Evolutionary conservation across 768 basidiomycete species (phyloP), one percentile per base, ranked within the genome.

Genomic region (Tephrocybe sp.): DNA sequence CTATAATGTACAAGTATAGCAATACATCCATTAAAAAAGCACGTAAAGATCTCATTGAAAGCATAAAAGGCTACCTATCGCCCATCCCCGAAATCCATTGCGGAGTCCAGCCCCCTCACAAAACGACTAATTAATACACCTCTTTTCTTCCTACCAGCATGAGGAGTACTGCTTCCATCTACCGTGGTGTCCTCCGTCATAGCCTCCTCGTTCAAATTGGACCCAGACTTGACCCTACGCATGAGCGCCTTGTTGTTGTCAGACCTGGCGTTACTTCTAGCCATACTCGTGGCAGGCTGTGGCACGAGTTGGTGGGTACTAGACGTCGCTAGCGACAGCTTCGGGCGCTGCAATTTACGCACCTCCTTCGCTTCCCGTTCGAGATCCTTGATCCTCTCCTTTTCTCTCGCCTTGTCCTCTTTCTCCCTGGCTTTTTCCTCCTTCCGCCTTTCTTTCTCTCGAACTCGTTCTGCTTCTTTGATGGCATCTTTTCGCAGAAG

Each of bases 91-190:
- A 66, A 65, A 33, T 66, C 64, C 47, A 67, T 48, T 9, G 64
- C 56, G n/a, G 64, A 39, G 12, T 39, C 38, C 6, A 39, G 4
- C 23, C 68, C 66, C 37, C 60, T 64, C 15, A 73, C 73, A 17
- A 76, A 51, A 54, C 61, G 67, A 42, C 67, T 65, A 50, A 73
- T 45, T 28, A 71, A 65, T 49, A 73, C 48, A 0, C 70, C 68
- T 7, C 57, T 62, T 55, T 67, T 74, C 59, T 65, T 68, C 58
- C 64, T 70, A 20, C 21, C 38, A 15, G 50, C 30, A 15, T 55
- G 56, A 9, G 54, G 25, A 21, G 48, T n/a, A 38, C 17, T 33
- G 38, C 30, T 45, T 11, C 45, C 46, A 17, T 48, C 53, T 10
- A n/a, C 32, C 3, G 34, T 28, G 7, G 26, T 23, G 56, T 40